Evolutionary conservation across 2,329 filamentous ascomycete species (phyloP).

Genomic region (Cylindrodendrum hubeiense): DNA sequence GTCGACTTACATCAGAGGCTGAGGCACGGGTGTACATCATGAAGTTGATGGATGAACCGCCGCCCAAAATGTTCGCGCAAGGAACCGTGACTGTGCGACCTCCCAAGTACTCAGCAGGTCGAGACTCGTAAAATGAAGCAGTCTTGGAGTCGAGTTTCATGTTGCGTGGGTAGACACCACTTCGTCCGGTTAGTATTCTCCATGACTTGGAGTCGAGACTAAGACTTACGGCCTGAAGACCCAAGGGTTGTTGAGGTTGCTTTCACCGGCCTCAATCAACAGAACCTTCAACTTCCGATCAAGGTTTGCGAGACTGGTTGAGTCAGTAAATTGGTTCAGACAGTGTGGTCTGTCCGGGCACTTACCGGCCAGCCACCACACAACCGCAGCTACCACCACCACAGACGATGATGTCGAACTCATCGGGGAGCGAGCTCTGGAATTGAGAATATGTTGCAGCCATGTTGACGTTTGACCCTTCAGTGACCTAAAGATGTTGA

Average conservation of each 20-base stretch:
- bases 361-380: slow-evolving; percentile 68
- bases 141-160: slow-evolving; percentile 79
- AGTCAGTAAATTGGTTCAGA: too few species aligned
- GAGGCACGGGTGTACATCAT: slow-evolving; percentile 65
- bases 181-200: too few species aligned
- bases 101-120: slow-evolving; percentile 78
- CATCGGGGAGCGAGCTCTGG: slow-evolving; percentile 68
- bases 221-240: slow-evolving; percentile 74
- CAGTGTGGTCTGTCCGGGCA: not conserved
- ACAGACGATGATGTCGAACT: slow-evolving; percentile 72
- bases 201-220: too few species aligned
- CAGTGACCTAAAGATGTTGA: not conserved
- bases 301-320: slow-evolving; percentile 75
- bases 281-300: slow-evolving; percentile 80
- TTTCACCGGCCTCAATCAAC: slow-evolving; percentile 78
- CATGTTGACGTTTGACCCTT: slow-evolving; percentile 30
- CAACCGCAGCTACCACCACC: slow-evolving; percentile 74
- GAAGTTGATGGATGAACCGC: slow-evolving; percentile 82
- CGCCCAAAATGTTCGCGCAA: slow-evolving; percentile 78
- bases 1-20: slow-evolving; percentile 40
- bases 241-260: slow-evolving; percentile 83
- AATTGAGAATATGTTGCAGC: slow-evolving; percentile 34
- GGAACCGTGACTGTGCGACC: slow-evolving; percentile 81
- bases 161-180: slow-evolving; percentile 65
- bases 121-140: slow-evolving; percentile 84